Base-by-base conservation (phyloP, 805 yeast genomes). In the Spathaspora gorwiae region DNA sequence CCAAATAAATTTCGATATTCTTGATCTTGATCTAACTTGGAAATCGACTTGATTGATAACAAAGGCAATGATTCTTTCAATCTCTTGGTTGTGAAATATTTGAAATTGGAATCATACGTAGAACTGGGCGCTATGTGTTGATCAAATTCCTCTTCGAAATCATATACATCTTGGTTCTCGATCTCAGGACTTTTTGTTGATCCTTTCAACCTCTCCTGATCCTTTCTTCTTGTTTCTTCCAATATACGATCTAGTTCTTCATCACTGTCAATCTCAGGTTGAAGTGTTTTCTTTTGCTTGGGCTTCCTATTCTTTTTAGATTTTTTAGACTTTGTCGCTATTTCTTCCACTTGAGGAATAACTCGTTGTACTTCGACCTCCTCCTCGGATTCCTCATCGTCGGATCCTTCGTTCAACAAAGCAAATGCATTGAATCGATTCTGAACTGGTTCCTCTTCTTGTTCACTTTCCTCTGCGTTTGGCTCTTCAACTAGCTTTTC, bases 1-100 rank as follows among this genome's bases (percentile, higher is more conserved):
- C 92, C 95, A 64, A 88, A 86, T 42, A 88, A 64, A 48, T 74
- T 69, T 46, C 77, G 77, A 55, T 84, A 81, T 57, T 88, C 96
- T 35, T 77, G 76, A 54, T 88, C 95, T 1, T 92, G 85, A 57
- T 87, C 92, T 38, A 88, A 66, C 47, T 80, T 76, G 46, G 75
- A 75, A 4, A 73, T 54, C 27, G 75, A 64, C 3, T 58, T 60
- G 3, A 83, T 61, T 12, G 73, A 63, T 11, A 84, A 59, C 7
- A 79, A 58, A 1, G 65, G 53, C 2, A 75, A 55, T 10, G 72
- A 59, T 31, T 62, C 56, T 37, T 62, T 56, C 42, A 80, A 72
- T 45, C 77, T 71, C 3, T 56, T 55, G 6, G 75, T 57, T 0
- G 84, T 81, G 56, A 79, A 77, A 47, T 59, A 62, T 41, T 68